These are phyloP conservation scores for Chlorella sp. DNA, from an alignment of 139 green algal genomes.

Conservation along the genomic window DNA sequence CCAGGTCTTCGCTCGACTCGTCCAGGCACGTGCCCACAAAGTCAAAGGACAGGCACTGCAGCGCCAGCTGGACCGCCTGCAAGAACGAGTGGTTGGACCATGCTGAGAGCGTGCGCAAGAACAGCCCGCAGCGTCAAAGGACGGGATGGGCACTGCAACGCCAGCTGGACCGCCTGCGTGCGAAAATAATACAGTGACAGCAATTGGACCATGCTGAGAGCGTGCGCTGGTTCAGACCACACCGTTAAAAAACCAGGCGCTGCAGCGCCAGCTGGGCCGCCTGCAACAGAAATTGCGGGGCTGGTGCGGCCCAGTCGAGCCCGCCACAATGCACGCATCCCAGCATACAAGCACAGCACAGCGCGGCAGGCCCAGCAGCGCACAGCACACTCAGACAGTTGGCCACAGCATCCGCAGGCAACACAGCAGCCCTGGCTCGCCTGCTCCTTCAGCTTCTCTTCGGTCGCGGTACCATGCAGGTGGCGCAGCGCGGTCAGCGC, in stretches of 20 bases:
- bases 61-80: constrained; percentile 79
- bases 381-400: background rate
- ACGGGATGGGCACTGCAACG: constrained; percentile 90
- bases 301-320: too few relatives aligned
- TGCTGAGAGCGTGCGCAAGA: too few relatives aligned
- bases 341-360: too few relatives aligned
- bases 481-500: constrained; percentile 62
- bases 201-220: background rate
- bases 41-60: constrained; percentile 95
- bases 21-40: constrained; percentile 98
- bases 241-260: constrained; percentile 97
- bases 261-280: constrained; percentile 79
- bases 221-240: too few relatives aligned
- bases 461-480: constrained; percentile 54
- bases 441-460: constrained; percentile 83
- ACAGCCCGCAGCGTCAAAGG: constrained; percentile 98
- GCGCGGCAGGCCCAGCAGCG: background rate
- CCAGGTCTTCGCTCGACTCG: constrained; percentile 93
- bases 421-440: constrained; percentile 22
- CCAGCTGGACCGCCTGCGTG: constrained; percentile 82
- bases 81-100: background rate
- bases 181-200: too few relatives aligned
- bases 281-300: too few relatives aligned
- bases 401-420: background rate
- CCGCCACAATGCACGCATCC: too few relatives aligned